phyloP scores from a whole-genome alignment of 2,329 filamentous ascomycete genomes.

The Colletotrichum kahawae region DNA sequence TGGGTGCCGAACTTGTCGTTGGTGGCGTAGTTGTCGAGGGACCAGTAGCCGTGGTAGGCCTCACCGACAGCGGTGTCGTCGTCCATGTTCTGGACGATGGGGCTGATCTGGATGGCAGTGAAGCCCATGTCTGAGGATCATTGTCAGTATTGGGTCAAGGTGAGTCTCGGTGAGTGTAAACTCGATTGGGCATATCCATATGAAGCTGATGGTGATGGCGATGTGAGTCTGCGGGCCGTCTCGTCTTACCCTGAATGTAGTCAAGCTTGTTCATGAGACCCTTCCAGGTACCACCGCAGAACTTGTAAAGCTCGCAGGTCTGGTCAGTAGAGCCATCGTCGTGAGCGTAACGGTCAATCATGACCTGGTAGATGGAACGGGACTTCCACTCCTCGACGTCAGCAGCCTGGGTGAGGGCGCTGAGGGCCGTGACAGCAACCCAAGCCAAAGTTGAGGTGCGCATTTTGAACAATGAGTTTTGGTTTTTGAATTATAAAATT shows the following conservation, averaged over 20 bases:
- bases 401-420: slow-evolving; percentile 2
- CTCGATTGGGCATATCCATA: background rate
- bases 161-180: background rate
- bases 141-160: background rate
- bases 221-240: background rate
- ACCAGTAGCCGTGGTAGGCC: slow-evolving; percentile 47
- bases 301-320: slow-evolving; percentile 42
- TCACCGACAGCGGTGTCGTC: slow-evolving; percentile 23
- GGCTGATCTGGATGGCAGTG: slow-evolving; percentile 62
- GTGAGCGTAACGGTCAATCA: slow-evolving; percentile 48
- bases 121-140: slow-evolving; percentile 15
- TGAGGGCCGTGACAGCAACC: slow-evolving; percentile 12
- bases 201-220: background rate
- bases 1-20: slow-evolving; percentile 55
- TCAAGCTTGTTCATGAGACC: slow-evolving; percentile 54
- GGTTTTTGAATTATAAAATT: background rate
- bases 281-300: slow-evolving; percentile 56
- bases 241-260: slow-evolving; percentile 48
- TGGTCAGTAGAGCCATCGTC: slow-evolving; percentile 46
- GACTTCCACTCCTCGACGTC: slow-evolving; percentile 18
- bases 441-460: slow-evolving; percentile 15
- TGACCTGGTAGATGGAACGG: slow-evolving; percentile 50
- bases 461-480: background rate
- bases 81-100: slow-evolving; percentile 51
- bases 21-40: slow-evolving; percentile 41